These are phyloP conservation scores for Eimeria maxima DNA, from an alignment of 169 alveolate species.

Conservation along the genomic window DNA sequence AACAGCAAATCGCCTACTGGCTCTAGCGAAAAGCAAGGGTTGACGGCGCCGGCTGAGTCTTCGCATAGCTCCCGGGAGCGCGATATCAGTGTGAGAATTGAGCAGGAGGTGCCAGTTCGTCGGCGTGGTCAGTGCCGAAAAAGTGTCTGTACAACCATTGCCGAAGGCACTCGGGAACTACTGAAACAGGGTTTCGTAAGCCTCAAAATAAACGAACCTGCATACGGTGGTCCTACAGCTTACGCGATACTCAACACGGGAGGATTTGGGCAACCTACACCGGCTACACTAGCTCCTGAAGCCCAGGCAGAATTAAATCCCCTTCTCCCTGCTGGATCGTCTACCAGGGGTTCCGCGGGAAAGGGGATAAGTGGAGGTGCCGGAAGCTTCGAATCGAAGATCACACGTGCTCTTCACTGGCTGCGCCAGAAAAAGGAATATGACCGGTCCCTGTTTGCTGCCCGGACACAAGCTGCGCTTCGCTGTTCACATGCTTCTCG, in stretches of 20 bases:
- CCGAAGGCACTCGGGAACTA: conserved; percentile 56
- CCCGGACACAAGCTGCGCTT: conserved; percentile 26
- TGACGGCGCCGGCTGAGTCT: not conserved
- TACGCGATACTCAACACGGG: not conserved
- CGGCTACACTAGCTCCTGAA: conserved; percentile 6
- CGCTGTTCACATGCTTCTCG: not conserved
- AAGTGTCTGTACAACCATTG: not conserved
- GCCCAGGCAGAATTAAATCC: conserved; percentile 29
- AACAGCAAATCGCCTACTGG: conserved; percentile 17
- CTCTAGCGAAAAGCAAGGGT: not conserved
- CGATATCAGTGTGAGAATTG: not conserved
- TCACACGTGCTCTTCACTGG: conserved; percentile 73
- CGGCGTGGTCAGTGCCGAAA: not conserved
- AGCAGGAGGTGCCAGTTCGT: not conserved
- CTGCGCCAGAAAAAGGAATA: conserved; percentile 55
- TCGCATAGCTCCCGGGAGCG: not conserved
- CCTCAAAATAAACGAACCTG: not conserved
- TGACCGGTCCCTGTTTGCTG: conserved; percentile 62
- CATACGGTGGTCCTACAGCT: not conserved
- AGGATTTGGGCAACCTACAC: not conserved
- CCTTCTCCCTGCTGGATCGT: not conserved
- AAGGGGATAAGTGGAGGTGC: not conserved
- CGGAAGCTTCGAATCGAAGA: conserved; percentile 55
- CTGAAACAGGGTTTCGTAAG: conserved; percentile 4
- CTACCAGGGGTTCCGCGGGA: not conserved